Evolutionary conservation across 2,329 filamentous ascomycete species (phyloP).

Genomic region (Cytospora chrysosperma): DNA sequence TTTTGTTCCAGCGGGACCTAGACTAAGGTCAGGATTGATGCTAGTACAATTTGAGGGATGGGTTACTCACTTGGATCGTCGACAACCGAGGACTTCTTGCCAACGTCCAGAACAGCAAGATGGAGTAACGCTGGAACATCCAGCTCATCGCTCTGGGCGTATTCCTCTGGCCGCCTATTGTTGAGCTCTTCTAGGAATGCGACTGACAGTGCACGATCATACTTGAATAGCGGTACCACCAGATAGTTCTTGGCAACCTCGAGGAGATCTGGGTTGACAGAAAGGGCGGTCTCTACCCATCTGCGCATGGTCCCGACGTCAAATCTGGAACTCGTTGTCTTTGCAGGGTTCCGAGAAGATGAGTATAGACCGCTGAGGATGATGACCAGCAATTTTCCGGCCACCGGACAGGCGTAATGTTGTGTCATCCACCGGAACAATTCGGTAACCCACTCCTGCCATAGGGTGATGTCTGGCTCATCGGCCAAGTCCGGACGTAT

Average conservation of each 20-base stretch:
- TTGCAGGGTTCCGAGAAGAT: conserved; percentile 27
- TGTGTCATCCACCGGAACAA: conserved; percentile 51
- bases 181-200: conserved; percentile 54
- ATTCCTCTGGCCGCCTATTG: conserved; percentile 33
- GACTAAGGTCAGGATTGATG: conserved; percentile 26
- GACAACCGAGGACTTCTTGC: conserved; percentile 68
- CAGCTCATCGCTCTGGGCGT: conserved; percentile 39
- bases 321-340: conserved; percentile 30
- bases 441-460: conserved; percentile 35
- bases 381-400: conserved; percentile 60
- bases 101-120: conserved; percentile 67
- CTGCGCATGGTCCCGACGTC: conserved; percentile 50
- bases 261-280: conserved; percentile 49
- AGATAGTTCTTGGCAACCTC: conserved; percentile 65
- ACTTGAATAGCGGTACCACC: conserved; percentile 61
- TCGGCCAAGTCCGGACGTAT: conserved; percentile 30
- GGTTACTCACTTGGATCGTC: conserved; percentile 59
- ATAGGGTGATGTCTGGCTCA: conserved; percentile 30
- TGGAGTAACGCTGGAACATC: conserved; percentile 58
- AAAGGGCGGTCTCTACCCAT: conserved; percentile 55
- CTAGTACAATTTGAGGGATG: conserved; percentile 20
- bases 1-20: conserved; percentile 26
- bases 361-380: conserved; percentile 48
- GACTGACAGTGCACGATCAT: conserved; percentile 53
- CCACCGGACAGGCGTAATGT: conserved; percentile 57